Evolutionary conservation across 768 basidiomycete species (phyloP).

Genomic region (Naematelia aurantialba): DNA sequence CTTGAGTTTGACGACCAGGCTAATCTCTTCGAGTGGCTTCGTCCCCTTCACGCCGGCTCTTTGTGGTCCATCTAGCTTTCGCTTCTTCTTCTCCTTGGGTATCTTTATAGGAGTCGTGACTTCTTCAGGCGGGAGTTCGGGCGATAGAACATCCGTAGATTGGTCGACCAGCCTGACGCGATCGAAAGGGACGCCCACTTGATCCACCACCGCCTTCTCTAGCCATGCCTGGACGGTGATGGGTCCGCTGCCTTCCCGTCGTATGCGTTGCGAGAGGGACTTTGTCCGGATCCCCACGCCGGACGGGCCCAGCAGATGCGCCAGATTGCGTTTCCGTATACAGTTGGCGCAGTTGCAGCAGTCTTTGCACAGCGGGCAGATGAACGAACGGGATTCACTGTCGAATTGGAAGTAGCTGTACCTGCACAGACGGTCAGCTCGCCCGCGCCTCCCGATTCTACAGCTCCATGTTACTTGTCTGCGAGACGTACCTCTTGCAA

Average conservation of each 20-base stretch:
- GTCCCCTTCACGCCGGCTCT: neutral
- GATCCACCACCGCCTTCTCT: constrained; percentile 22
- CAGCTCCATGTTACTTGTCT: neutral
- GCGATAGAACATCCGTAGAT: constrained; percentile 27
- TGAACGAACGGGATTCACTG: constrained; percentile 38
- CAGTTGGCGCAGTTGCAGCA: constrained; percentile 46
- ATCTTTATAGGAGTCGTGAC: neutral
- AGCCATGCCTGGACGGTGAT: constrained; percentile 29
- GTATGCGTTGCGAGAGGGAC: constrained; percentile 9
- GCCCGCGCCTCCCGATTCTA: neutral
- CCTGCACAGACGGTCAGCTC: constrained; percentile 10
- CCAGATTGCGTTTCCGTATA: constrained; percentile 37
- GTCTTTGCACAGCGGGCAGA: constrained; percentile 46
- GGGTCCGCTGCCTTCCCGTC: constrained; percentile 7
- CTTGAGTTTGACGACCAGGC: constrained; percentile 18
- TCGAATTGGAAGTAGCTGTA: constrained; percentile 47
- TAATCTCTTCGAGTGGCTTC: constrained; percentile 1
- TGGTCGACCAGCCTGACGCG: constrained; percentile 32
- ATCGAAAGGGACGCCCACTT: constrained; percentile 27
- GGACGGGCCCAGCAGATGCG: constrained; percentile 22
- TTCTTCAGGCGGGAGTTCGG: constrained; percentile 19
- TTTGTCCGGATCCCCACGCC: constrained; percentile 12
- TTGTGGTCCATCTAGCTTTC: neutral
- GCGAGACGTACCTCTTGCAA: constrained; percentile 34
- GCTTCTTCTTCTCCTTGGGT: constrained; percentile 13